phyloP scores from a whole-genome alignment of 495 filamentous ascomycete species.

The Tuber brumale region DNA sequence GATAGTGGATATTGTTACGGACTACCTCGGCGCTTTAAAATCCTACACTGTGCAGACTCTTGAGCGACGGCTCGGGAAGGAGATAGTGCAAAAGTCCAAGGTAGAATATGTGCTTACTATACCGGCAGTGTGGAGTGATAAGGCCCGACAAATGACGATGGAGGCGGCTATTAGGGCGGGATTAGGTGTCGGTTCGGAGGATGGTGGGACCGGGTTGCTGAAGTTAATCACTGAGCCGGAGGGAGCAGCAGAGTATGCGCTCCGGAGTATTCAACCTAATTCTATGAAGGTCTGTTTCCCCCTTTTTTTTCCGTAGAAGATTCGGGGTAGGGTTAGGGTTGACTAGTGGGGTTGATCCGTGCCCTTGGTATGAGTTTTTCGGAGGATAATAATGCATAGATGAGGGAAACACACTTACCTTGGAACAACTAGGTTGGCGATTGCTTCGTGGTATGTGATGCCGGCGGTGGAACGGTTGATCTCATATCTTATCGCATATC shows the following conservation, averaged over 20 bases:
- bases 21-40: slow-evolving; percentile 64
- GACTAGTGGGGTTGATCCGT: neutral
- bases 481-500: slow-evolving; percentile 48
- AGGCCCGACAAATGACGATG: slow-evolving; percentile 61
- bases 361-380: neutral
- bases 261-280: slow-evolving; percentile 56
- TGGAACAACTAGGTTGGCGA: slow-evolving; percentile 41
- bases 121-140: slow-evolving; percentile 78
- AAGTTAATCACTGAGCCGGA: slow-evolving; percentile 49
- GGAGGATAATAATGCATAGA: neutral
- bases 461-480: slow-evolving; percentile 49
- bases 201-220: slow-evolving; percentile 20
- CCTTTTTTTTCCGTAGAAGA: neutral
- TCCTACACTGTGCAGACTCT: slow-evolving; percentile 68
- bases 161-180: slow-evolving; percentile 63
- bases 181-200: slow-evolving; percentile 47
- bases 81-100: slow-evolving; percentile 54
- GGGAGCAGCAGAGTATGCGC: slow-evolving; percentile 48
- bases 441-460: slow-evolving; percentile 48
- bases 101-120: slow-evolving; percentile 68
- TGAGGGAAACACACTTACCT: neutral
- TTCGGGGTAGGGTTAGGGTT: slow-evolving; percentile 31
- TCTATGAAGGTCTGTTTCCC: slow-evolving; percentile 37
- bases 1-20: slow-evolving; percentile 56
- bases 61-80: slow-evolving; percentile 56